These are phyloP conservation scores for Gastrolobium villosum DNA, from an alignment of 306 rosid species.

Conservation along the genomic window DNA sequence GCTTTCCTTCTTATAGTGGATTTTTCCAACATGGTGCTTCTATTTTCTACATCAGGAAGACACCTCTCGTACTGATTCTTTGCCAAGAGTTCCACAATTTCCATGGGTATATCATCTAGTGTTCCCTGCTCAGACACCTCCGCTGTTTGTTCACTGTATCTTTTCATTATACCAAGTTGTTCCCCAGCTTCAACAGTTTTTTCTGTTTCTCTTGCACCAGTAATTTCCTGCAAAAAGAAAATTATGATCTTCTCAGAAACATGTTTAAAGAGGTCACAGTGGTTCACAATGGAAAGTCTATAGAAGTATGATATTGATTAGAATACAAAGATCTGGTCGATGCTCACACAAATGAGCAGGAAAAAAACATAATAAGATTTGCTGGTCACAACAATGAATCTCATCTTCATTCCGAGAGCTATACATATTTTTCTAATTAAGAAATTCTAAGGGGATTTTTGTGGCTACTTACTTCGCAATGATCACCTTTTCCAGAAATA, in stretches of 20 bases:
- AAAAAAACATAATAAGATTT: conserved; percentile 52
- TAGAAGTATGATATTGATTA: conserved; percentile 15
- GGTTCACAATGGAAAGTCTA: conserved; percentile 17
- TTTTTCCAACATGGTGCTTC: conserved; percentile 49
- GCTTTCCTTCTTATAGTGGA: conserved; percentile 57
- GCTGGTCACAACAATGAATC: conserved; percentile 50
- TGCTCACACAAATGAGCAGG: conserved; percentile 8
- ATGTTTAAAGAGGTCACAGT: conserved; percentile 20
- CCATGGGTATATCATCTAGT: conserved; percentile 91
- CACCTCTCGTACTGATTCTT: conserved; percentile 86
- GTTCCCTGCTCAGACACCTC: conserved; percentile 68
- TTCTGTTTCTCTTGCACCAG: conserved; percentile 57
- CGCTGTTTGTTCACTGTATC: conserved; percentile 54
- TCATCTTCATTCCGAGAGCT: conserved; percentile 53
- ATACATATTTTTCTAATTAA: conserved; percentile 50
- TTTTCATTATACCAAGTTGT: conserved; percentile 52
- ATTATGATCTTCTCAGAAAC: conserved; percentile 39
- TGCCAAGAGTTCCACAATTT: conserved; percentile 94
- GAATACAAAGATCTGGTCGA: conserved; percentile 26
- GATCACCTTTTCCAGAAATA: conserved; percentile 57
- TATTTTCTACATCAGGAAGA: conserved; percentile 68
- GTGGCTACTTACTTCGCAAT: conserved; percentile 54
- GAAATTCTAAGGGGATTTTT: conserved; percentile 46
- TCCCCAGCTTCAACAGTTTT: conserved; percentile 59
- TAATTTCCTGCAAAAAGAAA: conserved; percentile 65